Percentiles rank a stretch among this genome's conserved stretches.
Evolutionary conservation across 306 rosid species (phyloP).

Genomic region (Acacia confusa): DNA sequence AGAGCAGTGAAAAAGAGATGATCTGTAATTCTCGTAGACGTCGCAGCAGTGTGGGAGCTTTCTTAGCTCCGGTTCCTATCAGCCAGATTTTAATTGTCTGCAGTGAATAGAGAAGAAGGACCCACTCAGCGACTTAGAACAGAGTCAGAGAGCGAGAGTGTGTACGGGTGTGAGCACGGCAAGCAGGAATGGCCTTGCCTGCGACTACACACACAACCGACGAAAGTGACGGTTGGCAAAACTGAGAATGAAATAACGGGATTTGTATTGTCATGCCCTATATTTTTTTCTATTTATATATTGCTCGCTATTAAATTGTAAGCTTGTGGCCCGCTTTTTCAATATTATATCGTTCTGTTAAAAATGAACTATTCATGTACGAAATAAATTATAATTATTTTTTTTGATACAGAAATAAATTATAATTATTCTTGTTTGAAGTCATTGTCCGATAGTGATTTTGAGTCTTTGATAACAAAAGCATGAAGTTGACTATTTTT

Average conservation of each 20-base stretch:
- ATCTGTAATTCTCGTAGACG: background rate
- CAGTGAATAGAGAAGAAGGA: background rate
- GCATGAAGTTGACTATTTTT: no score
- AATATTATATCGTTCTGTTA: background rate
- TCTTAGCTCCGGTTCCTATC: background rate
- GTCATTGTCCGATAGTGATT: no score
- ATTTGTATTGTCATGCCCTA: background rate
- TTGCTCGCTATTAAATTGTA: background rate
- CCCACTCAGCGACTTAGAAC: background rate
- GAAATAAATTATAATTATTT: no score
- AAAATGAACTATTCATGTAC: no score
- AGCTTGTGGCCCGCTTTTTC: background rate
- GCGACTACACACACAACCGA: background rate
- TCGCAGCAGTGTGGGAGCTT: background rate
- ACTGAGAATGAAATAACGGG: background rate
- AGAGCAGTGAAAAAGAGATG: constrained; percentile 24
- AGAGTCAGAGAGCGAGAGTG: background rate
- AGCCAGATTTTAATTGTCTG: background rate
- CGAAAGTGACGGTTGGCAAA: background rate
- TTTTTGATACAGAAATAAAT: no score
- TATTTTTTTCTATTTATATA: no score
- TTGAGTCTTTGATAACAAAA: no score
- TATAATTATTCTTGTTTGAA: no score
- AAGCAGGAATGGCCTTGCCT: background rate
- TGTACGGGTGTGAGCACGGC: background rate